Percentiles rank a stretch among this genome's conserved stretches.
These are phyloP conservation scores for Aspergillus hortae DNA, from an alignment of 2,329 filamentous ascomycete species.

Conservation along the genomic window DNA sequence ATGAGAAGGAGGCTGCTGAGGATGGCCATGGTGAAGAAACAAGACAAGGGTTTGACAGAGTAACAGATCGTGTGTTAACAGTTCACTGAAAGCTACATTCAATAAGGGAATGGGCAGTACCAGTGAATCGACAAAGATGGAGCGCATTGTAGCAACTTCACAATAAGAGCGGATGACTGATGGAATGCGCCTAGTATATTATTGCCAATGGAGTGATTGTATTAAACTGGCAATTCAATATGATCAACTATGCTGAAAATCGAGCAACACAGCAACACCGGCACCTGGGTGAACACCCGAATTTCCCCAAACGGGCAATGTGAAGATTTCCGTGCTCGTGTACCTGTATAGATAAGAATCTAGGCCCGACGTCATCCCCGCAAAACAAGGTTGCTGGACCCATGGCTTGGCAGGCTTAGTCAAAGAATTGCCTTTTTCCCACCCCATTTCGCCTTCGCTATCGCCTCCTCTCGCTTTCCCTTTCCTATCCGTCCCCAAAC, in stretches of 20 bases:
- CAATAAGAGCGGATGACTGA: too few species aligned
- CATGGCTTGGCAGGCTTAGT: slow-evolving; percentile 2
- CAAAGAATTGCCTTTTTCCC: neutral
- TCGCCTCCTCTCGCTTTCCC: neutral
- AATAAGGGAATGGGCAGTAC: too few species aligned
- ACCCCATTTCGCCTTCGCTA: neutral
- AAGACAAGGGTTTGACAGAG: neutral
- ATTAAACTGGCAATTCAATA: too few species aligned
- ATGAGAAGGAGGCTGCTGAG: neutral
- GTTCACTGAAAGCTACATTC: neutral
- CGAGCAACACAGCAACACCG: too few species aligned
- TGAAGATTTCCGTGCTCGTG: neutral
- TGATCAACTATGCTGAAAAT: too few species aligned
- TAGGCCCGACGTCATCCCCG: slow-evolving; percentile 1
- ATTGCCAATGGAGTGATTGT: too few species aligned
- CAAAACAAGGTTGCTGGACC: slow-evolving; percentile 2
- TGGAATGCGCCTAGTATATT: too few species aligned
- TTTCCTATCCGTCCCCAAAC: neutral
- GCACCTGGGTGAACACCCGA: too few species aligned
- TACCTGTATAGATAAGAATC: neutral
- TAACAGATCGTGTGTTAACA: neutral
- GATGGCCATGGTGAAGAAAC: neutral
- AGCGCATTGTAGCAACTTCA: too few species aligned
- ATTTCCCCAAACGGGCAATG: neutral
- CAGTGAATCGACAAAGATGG: too few species aligned